phyloP scores from a whole-genome alignment of 352 stramenopile species.

The Pythium periplocum region DNA sequence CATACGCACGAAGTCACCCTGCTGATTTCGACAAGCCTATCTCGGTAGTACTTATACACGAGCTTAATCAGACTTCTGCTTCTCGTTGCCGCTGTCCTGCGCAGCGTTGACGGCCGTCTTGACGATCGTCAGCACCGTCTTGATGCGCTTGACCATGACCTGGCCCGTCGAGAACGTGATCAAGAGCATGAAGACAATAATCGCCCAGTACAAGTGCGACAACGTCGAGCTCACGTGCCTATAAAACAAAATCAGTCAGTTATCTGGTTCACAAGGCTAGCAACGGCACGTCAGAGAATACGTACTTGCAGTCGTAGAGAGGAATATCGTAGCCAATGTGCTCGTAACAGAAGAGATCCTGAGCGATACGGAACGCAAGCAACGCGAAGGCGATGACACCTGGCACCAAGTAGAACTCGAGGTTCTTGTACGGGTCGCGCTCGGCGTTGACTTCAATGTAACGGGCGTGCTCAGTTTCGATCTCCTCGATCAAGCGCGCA shows the following conservation, averaged over 20 bases:
- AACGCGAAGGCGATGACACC: constrained; percentile 85
- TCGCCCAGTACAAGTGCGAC: constrained; percentile 82
- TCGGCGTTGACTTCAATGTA: constrained; percentile 94
- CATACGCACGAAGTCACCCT: no score
- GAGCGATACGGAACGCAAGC: constrained; percentile 85
- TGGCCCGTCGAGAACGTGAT: constrained; percentile 79
- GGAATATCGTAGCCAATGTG: constrained; percentile 80
- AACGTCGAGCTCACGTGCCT: constrained; percentile 84
- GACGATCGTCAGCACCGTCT: constrained; percentile 66
- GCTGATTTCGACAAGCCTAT: no score
- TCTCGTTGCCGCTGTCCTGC: constrained; percentile 28
- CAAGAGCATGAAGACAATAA: constrained; percentile 85
- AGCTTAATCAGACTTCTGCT: constrained; percentile 66
- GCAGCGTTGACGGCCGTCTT: constrained; percentile 57
- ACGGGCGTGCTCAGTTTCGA: constrained; percentile 85
- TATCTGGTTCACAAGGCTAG: not conserved
- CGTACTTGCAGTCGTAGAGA: constrained; percentile 90
- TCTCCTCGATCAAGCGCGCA: constrained; percentile 78
- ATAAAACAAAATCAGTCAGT: constrained; percentile 8
- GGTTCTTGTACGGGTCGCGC: constrained; percentile 93
- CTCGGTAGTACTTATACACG: no score
- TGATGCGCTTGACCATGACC: constrained; percentile 82
- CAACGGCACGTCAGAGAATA: constrained; percentile 14
- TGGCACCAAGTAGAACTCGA: constrained; percentile 93
- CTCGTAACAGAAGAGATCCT: constrained; percentile 83